Evolutionary conservation across 805 yeast genomes (phyloP).

Genomic region (Wickerhamomyces canadensis): DNA sequence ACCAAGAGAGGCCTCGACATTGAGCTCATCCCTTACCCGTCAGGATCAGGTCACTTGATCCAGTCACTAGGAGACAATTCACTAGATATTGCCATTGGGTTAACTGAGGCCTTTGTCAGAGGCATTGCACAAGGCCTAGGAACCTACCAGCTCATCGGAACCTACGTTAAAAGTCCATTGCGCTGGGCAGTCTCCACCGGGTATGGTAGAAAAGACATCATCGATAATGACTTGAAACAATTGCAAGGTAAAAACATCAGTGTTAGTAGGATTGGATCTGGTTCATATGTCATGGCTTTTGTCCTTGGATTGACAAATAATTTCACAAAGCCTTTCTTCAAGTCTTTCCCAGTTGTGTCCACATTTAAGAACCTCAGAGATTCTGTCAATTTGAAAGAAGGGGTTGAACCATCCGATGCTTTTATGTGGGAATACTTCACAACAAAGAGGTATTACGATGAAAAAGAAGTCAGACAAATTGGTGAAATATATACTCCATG

Average conservation of each 20-base stretch:
- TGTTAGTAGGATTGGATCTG: conserved; percentile 83
- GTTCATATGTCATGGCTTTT: conserved; percentile 86
- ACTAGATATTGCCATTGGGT: conserved; percentile 79
- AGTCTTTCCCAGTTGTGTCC: conserved; percentile 50
- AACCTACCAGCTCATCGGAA: conserved; percentile 63
- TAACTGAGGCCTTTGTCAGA: conserved; percentile 87
- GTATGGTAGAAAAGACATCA: conserved; percentile 46
- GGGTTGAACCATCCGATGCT: conserved; percentile 56
- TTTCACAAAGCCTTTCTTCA: conserved; percentile 47
- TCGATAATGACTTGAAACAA: conserved; percentile 37
- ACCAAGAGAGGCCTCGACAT: conserved; percentile 43
- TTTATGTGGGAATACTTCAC: conserved; percentile 97
- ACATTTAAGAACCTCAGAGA: conserved; percentile 74
- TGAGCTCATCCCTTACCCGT: conserved; percentile 63
- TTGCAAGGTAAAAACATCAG: conserved; percentile 64
- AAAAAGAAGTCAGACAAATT: conserved; percentile 69
- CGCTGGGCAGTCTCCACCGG: conserved; percentile 93
- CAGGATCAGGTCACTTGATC: conserved; percentile 87
- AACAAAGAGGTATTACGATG: conserved; percentile 77
- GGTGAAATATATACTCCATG: conserved; percentile 94
- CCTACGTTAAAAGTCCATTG: conserved; percentile 81
- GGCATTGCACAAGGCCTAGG: conserved; percentile 55
- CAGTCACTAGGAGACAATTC: conserved; percentile 58
- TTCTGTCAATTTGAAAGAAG: conserved; percentile 58
- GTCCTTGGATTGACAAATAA: conserved; percentile 63